phyloP scores from a whole-genome alignment of 192 early-diverging fungal species.

The Linnemannia zychae region DNA sequence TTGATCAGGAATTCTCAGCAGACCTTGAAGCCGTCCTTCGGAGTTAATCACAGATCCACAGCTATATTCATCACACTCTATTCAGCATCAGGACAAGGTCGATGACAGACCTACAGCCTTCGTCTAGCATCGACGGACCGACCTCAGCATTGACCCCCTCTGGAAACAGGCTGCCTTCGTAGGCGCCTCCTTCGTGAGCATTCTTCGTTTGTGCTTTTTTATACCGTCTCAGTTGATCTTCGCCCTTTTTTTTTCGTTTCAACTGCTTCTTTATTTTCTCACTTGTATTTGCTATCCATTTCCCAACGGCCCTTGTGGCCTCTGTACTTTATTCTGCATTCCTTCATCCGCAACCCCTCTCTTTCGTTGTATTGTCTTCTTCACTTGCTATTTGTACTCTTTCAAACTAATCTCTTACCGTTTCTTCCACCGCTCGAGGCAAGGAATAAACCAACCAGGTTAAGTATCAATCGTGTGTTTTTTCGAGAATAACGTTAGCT shows the following conservation, averaged over 20 bases:
- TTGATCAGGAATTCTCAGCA: constrained; percentile 26
- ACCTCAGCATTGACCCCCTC: too few species aligned
- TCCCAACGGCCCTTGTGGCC: background rate
- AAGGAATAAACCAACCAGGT: constrained; percentile 18
- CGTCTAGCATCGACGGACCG: background rate
- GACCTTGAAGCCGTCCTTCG: constrained; percentile 30
- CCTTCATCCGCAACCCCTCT: background rate
- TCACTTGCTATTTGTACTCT: background rate
- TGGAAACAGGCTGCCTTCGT: background rate
- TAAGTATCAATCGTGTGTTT: background rate
- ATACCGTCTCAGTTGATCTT: background rate
- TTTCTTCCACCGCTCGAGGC: constrained; percentile 8
- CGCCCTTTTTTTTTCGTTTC: background rate
- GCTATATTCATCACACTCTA: background rate
- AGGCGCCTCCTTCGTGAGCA: background rate
- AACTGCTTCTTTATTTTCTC: background rate
- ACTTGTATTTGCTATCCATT: background rate
- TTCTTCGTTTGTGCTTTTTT: background rate
- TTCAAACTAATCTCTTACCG: background rate
- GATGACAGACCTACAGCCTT: background rate
- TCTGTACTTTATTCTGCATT: background rate
- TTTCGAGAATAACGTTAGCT: background rate
- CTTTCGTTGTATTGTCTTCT: background rate
- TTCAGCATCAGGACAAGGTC: background rate
- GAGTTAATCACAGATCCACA: background rate